Percentiles rank a stretch among this genome's conserved stretches.
Evolutionary conservation across 768 basidiomycete genomes (phyloP).

Genomic region (Lactarius vividus): DNA sequence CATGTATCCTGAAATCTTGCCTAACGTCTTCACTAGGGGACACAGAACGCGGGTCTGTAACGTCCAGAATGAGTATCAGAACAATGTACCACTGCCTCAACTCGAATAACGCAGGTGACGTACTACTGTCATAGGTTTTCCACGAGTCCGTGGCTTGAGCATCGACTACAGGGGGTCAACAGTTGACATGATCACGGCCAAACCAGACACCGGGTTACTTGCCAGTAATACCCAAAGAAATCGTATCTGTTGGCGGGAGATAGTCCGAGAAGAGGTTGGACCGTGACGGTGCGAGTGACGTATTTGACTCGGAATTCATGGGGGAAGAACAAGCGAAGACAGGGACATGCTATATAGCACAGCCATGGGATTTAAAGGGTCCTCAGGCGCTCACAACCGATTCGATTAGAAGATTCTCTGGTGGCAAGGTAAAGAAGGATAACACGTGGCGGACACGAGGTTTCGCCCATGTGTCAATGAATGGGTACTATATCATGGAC

Average conservation of each 20-base stretch:
- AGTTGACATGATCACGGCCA: neutral
- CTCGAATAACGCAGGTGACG: neutral
- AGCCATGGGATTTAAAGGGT: neutral
- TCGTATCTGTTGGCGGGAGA: neutral
- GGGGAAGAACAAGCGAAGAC: neutral
- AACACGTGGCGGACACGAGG: neutral
- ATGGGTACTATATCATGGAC: neutral
- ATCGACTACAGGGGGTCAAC: neutral
- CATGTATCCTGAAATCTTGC: neutral
- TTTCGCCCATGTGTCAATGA: neutral
- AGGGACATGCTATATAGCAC: too few species aligned
- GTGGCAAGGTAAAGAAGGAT: neutral
- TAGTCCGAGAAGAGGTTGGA: neutral
- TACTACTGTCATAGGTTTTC: neutral
- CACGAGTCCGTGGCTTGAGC: neutral
- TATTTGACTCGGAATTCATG: neutral
- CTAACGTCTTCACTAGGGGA: neutral
- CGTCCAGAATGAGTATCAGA: neutral
- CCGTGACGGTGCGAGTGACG: neutral
- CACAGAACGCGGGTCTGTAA: neutral
- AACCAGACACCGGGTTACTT: neutral
- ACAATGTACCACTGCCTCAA: neutral
- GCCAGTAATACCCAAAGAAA: neutral
- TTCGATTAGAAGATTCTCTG: neutral
- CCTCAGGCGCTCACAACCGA: neutral